Evolutionary conservation across 805 yeast species (phyloP), one percentile per base, ranked within the genome.

Genomic region (Ogataea populi-albae): DNA sequence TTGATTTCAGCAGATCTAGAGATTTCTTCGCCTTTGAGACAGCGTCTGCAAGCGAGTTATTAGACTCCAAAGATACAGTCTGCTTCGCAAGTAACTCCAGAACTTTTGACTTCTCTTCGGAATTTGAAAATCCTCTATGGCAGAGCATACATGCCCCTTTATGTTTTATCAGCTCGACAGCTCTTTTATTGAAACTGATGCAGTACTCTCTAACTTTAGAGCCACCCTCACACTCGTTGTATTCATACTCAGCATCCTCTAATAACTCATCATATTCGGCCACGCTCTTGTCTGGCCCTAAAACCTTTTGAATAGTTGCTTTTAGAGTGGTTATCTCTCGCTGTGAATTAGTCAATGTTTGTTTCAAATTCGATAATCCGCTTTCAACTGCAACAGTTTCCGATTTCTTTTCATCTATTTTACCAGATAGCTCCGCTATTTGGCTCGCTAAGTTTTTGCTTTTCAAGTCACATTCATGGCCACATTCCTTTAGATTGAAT

Each of bases 101-200:
- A 49, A 59, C 42, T 30, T 41, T 19, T 30, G 45, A 40, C 22
- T 39, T 43, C 23, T 49, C 40, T n/a, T 39, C 58, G 1, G 52
- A 50, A 7, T 63, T 65, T 11, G 72, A 73, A 59, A 88, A 84
- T 9, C 71, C 66, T 33, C 95, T 68, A 14, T 75, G 73, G 57
- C 98, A 91, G 28, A 89, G 62, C 27, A 80, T 62, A 58, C 97
- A 91, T 31, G 74, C 66, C 8, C 78, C 69, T 6, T 72, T 68
- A 4, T 55, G 50, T 18, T 75, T 61, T 0, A 95, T 93, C 26
- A 73, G 57, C 20, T 75, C 72, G 8, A 84, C 59, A 0, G 96
- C 96, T 28, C 75, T 75, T 16, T 68, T 59, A 50, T 85, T 87
- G 59, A 81, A 88, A 26, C 75, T 75, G 17, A 76, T 64, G 1